These are phyloP conservation scores for Ogataea henricii DNA, from an alignment of 805 yeast species.

Conservation along the genomic window DNA sequence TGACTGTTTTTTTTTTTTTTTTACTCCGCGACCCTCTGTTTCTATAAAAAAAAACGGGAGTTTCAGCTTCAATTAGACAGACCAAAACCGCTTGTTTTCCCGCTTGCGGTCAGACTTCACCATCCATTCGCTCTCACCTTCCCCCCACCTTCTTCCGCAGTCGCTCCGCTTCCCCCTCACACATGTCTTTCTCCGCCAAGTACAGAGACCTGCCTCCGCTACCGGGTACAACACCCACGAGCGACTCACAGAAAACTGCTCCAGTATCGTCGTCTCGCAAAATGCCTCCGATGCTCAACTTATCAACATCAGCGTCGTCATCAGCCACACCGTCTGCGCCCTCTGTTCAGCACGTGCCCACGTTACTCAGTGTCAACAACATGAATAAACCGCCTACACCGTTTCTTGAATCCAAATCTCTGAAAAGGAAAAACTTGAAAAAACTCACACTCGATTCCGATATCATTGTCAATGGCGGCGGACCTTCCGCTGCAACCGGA, in stretches of 20 bases:
- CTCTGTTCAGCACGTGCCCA: slow-evolving; percentile 1
- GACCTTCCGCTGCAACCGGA: neutral
- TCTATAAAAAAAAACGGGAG: neutral
- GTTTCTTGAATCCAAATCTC: slow-evolving; percentile 38
- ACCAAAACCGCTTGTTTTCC: neutral
- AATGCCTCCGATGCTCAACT: slow-evolving; percentile 14
- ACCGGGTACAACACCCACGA: slow-evolving; percentile 6
- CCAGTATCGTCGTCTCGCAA: slow-evolving; percentile 12
- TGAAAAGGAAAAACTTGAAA: slow-evolving; percentile 61
- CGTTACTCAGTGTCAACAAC: slow-evolving; percentile 3
- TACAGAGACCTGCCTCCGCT: slow-evolving; percentile 26
- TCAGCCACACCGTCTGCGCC: neutral
- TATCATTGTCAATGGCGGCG: neutral
- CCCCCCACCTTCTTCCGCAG: neutral
- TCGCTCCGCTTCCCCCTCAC: neutral
- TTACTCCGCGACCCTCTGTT: neutral
- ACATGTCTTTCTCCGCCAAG: slow-evolving; percentile 11
- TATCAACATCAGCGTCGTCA: neutral
- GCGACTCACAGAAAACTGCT: slow-evolving; percentile 2
- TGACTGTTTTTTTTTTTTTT: too few relatives aligned
- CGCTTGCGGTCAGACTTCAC: neutral
- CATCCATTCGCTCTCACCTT: slow-evolving; percentile 6
- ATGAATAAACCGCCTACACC: slow-evolving; percentile 21
- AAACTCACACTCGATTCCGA: slow-evolving; percentile 44
- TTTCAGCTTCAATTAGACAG: neutral